These are phyloP conservation scores for Lipomyces sp. DNA, from an alignment of 805 yeast species.

Conservation along the genomic window DNA sequence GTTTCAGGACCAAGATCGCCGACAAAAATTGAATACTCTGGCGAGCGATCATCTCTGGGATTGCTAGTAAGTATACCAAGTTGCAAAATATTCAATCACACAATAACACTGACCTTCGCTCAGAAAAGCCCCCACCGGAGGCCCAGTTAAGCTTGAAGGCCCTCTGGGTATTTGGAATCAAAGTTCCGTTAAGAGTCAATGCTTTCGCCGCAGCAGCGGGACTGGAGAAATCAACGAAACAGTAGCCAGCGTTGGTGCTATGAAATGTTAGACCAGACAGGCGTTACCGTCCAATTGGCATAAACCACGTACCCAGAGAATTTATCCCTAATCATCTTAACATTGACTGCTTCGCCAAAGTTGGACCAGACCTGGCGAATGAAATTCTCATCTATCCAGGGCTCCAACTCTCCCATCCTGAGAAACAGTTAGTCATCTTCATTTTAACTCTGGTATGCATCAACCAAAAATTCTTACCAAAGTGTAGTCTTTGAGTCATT, in stretches of 20 bases:
- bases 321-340: constrained; percentile 75
- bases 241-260: constrained; percentile 67
- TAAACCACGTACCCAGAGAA: constrained; percentile 43
- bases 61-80: not conserved
- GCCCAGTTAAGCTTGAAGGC: constrained; percentile 82
- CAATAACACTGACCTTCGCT: constrained; percentile 27
- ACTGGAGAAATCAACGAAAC: constrained; percentile 76
- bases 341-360: constrained; percentile 65
- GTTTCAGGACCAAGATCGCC: constrained; percentile 82
- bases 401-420: constrained; percentile 83
- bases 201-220: constrained; percentile 68
- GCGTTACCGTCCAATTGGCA: not conserved
- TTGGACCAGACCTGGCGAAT: constrained; percentile 71
- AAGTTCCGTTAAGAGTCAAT: constrained; percentile 62
- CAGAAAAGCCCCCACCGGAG: constrained; percentile 54
- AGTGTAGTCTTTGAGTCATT: constrained; percentile 45
- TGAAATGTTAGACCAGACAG: not conserved
- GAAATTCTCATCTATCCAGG: constrained; percentile 75
- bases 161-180: constrained; percentile 65
- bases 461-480: constrained; percentile 39
- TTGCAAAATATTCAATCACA: not conserved
- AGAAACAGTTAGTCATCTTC: constrained; percentile 4
- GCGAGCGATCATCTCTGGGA: constrained; percentile 42
- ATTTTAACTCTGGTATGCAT: not conserved
- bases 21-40: constrained; percentile 75